These are phyloP conservation scores for Hypsizygus ulmarius DNA, from an alignment of 1,284 basidiomycete species.

Conservation along the genomic window DNA sequence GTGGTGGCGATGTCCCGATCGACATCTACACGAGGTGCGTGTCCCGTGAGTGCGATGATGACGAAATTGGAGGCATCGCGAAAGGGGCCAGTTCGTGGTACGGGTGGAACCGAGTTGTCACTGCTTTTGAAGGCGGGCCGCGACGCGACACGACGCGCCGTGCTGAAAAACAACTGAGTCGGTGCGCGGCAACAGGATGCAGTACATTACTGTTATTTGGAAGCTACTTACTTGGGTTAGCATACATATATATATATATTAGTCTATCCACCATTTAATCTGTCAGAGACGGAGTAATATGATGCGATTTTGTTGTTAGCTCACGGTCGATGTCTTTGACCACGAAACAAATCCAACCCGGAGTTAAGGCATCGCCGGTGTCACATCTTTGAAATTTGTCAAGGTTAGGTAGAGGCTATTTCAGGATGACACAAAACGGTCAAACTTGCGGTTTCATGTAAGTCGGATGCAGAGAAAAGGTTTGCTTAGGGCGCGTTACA, in stretches of 20 bases:
- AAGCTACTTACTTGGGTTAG: slow-evolving; percentile 18
- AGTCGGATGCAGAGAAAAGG: no score
- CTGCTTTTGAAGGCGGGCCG: slow-evolving; percentile 83
- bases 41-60: slow-evolving; percentile 55
- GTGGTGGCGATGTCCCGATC: slow-evolving; percentile 73
- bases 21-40: slow-evolving; percentile 44
- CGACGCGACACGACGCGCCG: slow-evolving; percentile 78
- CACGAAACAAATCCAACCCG: no score
- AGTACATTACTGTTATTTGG: slow-evolving; percentile 14
- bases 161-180: slow-evolving; percentile 36
- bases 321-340: no score
- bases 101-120: slow-evolving; percentile 84
- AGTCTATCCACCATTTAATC: slow-evolving; percentile 13
- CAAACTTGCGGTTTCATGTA: no score
- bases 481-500: no score
- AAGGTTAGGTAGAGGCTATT: no score
- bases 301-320: not conserved
- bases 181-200: slow-evolving; percentile 5
- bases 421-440: no score
- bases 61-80: slow-evolving; percentile 49
- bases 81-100: slow-evolving; percentile 65
- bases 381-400: no score
- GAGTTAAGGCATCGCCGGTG: no score
- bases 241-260: no score
- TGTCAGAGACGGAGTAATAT: slow-evolving; percentile 4